These are phyloP conservation scores for Aspergillus uvarum DNA, from an alignment of 2,329 filamentous ascomycete genomes.

Conservation along the genomic window DNA sequence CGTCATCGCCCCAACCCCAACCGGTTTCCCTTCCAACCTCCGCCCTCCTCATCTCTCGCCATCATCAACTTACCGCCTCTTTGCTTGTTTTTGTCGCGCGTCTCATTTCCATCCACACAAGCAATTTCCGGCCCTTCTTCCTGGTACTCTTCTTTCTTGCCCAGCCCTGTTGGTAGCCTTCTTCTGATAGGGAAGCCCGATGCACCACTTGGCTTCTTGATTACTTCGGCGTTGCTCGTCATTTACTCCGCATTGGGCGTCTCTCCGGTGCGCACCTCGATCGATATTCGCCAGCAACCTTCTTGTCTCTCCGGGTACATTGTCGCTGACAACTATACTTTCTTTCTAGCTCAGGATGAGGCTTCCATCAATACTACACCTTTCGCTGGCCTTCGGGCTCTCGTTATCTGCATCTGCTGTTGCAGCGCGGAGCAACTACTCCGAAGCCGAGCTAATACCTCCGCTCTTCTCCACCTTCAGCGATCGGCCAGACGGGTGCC, in stretches of 20 bases:
- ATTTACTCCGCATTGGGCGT: conserved; percentile 17
- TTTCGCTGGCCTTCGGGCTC: conserved; percentile 29
- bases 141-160: not conserved
- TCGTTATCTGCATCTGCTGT: conserved; percentile 23
- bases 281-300: not conserved
- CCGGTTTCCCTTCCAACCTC: conserved; percentile 6
- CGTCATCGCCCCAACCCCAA: conserved; percentile 29
- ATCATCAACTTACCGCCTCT: conserved; percentile 3
- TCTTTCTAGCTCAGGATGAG: conserved; percentile 27
- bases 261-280: not conserved
- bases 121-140: not conserved
- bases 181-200: not conserved
- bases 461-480: conserved; percentile 70
- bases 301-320: not conserved
- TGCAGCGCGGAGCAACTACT: conserved; percentile 52
- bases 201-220: conserved; percentile 3
- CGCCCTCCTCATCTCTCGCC: conserved; percentile 4
- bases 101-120: not conserved
- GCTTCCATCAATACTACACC: conserved; percentile 21
- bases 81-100: not conserved
- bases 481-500: conserved; percentile 60
- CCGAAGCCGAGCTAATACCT: conserved; percentile 60
- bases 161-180: not conserved
- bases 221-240: conserved; percentile 9
- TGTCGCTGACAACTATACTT: not conserved